These are phyloP conservation scores for Anacardium occidentale DNA, from an alignment of 345 rosid genomes.

Conservation along the genomic window DNA sequence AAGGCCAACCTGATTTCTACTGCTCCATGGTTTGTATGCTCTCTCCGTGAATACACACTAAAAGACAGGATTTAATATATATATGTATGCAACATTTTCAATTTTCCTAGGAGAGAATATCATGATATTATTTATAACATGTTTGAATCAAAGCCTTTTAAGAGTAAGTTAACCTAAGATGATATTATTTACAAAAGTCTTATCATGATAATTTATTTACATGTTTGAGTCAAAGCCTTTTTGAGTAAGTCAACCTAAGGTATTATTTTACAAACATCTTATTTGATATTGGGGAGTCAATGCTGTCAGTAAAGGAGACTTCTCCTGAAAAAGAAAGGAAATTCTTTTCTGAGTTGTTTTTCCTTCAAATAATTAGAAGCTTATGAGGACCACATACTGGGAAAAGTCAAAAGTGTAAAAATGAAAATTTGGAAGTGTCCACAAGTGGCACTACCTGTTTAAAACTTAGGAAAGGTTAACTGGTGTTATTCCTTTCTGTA, in stretches of 20 bases:
- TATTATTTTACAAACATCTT: not conserved
- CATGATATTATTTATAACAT: not conserved
- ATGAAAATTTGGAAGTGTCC: not conserved
- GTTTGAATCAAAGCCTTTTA: not conserved
- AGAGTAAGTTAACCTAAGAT: not conserved
- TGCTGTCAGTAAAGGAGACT: not conserved
- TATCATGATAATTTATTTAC: not conserved
- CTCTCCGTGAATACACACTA: not conserved
- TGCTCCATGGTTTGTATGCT: conserved; percentile 79
- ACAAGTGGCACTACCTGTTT: not conserved
- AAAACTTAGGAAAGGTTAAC: no score
- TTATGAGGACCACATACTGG: not conserved
- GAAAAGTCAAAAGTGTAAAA: not conserved
- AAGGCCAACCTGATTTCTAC: conserved; percentile 96
- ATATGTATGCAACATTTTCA: not conserved
- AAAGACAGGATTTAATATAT: not conserved
- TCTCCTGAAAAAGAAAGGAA: not conserved
- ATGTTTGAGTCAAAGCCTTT: not conserved
- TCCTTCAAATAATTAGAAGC: not conserved
- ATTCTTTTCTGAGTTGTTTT: no score
- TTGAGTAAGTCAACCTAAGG: not conserved
- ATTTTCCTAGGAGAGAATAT: not conserved
- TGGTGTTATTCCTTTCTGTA: not conserved
- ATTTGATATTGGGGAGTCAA: not conserved
- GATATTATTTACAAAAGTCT: not conserved